A percentile compares a stretch with the other conserved stretches of the same genome.
These are phyloP conservation scores for Samsoniella hepiali DNA, from an alignment of 2,329 filamentous ascomycete species.

Conservation along the genomic window DNA sequence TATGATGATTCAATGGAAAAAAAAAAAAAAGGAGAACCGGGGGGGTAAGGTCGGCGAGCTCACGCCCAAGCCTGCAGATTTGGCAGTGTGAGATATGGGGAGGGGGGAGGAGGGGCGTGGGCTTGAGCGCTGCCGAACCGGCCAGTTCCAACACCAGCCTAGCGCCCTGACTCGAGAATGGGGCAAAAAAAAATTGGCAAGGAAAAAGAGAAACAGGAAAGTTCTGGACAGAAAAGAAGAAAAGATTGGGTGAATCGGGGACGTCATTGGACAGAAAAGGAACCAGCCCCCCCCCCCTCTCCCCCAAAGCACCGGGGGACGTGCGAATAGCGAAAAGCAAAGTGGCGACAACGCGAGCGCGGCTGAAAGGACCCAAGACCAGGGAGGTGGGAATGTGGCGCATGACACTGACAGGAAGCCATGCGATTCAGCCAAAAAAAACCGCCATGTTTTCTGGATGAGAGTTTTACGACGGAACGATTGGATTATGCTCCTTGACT, in stretches of 20 bases:
- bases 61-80: too few relatives aligned
- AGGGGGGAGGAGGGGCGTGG: neutral
- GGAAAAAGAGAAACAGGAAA: neutral
- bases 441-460: neutral
- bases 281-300: too few relatives aligned
- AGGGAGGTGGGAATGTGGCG: slow-evolving; percentile 9
- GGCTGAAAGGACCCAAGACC: slow-evolving; percentile 6
- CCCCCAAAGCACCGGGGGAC: too few relatives aligned
- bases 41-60: too few relatives aligned
- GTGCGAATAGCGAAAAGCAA: neutral
- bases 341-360: neutral
- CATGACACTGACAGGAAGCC: neutral
- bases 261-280: neutral
- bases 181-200: neutral
- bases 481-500: neutral
- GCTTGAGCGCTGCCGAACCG: neutral
- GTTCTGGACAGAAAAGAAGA: too few relatives aligned
- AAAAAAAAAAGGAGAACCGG: neutral
- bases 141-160: slow-evolving; percentile 13
- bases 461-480: neutral
- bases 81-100: neutral
- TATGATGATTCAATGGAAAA: neutral
- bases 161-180: slow-evolving; percentile 18
- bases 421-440: neutral
- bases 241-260: neutral